Base-by-base conservation (phyloP, 202 grass and related monocot species). In the Panicum hallii region DNA sequence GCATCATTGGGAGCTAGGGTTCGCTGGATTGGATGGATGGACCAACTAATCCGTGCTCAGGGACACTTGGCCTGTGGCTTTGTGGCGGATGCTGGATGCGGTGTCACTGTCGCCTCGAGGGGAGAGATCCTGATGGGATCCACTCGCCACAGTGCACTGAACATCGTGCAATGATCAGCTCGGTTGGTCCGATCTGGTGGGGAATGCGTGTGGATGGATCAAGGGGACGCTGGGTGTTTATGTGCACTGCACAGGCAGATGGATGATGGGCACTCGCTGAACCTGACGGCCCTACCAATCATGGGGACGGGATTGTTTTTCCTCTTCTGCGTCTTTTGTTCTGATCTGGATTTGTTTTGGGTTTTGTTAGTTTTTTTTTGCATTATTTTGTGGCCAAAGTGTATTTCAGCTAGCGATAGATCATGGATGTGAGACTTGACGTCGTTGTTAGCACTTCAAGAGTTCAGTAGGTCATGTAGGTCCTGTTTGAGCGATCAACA, bases 121-220 rank as follows among this genome's bases (percentile, higher is more conserved):
- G 68, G 20, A 11, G 75, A 70, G 70, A 89, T 85, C 64, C 44
- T 12, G 65, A 82, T 82, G 83, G 83, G 88, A 86, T 86, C 88
- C 65, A 82, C 72, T 36, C 0, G 78, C 48, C 40, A 66, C 88
- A 78, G 79, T 86, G 48, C 88, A 86, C 15, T 79, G 84, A 83
- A 79, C 88, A 80, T 80, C 62, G 67, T 80, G 34, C 67, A 78
- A 69, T 45, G 32, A 79, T 79, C 28, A 36, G 53, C 7, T 61
- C 2, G 66, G 41, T 73, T 52, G 57, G 43, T 15, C 66, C 43
- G 84, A 54, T 53, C 50, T 65, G 79, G 61, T 60, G 61, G 8
- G 5, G 26, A 10, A 63, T 32, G 60, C 60, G 60, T 63, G 60
- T 63, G 60, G 17, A 45, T 75, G 36, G 36, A 38, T 38, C 36